Conservation (phyloP, 495 filamentous ascomycete species). For the Aspergillus affinis region DNA sequence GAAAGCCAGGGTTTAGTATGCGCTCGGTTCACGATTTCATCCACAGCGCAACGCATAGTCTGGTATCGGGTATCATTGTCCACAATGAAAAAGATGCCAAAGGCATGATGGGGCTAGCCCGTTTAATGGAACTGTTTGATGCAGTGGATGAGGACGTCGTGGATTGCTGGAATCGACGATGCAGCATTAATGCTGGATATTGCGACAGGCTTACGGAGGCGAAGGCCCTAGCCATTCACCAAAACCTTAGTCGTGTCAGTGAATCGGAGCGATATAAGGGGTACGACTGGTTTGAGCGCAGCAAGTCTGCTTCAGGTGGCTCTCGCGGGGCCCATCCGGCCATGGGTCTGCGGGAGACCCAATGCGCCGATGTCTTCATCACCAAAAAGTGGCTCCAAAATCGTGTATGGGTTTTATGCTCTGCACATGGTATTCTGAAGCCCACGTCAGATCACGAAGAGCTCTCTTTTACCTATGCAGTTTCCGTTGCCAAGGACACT, state of each 20-base stretch:
- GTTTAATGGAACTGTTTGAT: constrained; percentile 45
- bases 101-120: constrained; percentile 43
- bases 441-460: constrained; percentile 51
- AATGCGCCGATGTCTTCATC: constrained; percentile 66
- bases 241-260: constrained; percentile 31
- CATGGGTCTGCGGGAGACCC: constrained; percentile 60
- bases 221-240: constrained; percentile 38
- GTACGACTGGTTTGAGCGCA: constrained; percentile 68
- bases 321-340: constrained; percentile 38
- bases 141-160: constrained; percentile 45
- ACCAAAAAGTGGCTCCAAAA: constrained; percentile 86
- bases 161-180: constrained; percentile 43
- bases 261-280: constrained; percentile 42
- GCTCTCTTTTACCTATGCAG: constrained; percentile 67
- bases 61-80: constrained; percentile 45
- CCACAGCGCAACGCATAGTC: constrained; percentile 37
- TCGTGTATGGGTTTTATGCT: constrained; percentile 71
- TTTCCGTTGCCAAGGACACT: constrained; percentile 65
- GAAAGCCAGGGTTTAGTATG: constrained; percentile 38
- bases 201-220: constrained; percentile 36
- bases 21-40: constrained; percentile 41
- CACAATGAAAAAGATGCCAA: constrained; percentile 46
- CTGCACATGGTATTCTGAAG: constrained; percentile 53
- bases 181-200: constrained; percentile 32
- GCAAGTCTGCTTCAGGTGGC: constrained; percentile 25